Evolutionary conservation across 2,329 filamentous ascomycete species (phyloP).

Genomic region (Fusarium begoniae): DNA sequence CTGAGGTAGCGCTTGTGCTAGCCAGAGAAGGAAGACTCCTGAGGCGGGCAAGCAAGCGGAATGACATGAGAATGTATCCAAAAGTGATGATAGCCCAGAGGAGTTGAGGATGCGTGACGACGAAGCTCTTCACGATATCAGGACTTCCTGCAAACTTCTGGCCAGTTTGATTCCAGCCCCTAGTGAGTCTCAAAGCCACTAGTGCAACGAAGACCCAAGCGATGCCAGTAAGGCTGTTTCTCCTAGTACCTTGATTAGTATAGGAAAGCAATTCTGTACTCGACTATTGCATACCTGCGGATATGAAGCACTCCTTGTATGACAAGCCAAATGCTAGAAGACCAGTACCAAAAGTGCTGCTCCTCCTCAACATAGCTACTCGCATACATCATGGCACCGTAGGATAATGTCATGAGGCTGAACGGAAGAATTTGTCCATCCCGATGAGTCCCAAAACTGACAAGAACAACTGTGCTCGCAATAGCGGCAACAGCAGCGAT

Average conservation of each 20-base stretch:
- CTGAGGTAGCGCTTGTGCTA: constrained; percentile 52
- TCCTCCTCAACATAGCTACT: constrained; percentile 98
- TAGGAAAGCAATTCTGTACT: background rate
- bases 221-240: constrained; percentile 41
- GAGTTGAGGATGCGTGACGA: constrained; percentile 68
- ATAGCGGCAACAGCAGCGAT: constrained; percentile 48
- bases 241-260: constrained; percentile 34
- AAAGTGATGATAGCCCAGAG: constrained; percentile 79
- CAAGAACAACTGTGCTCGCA: constrained; percentile 16
- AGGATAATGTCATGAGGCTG: constrained; percentile 64
- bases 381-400: constrained; percentile 94
- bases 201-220: constrained; percentile 60
- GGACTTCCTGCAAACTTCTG: constrained; percentile 94
- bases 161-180: constrained; percentile 95
- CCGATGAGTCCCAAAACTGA: constrained; percentile 13
- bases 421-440: constrained; percentile 53
- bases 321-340: constrained; percentile 74
- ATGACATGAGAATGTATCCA: constrained; percentile 71
- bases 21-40: constrained; percentile 53
- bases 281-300: constrained; percentile 47
- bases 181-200: constrained; percentile 69
- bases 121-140: constrained; percentile 80
- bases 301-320: constrained; percentile 61
- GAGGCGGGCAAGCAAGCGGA: constrained; percentile 55
- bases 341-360: constrained; percentile 99